Conservation (phyloP, 495 filamentous ascomycete species). For the Aspergillus incahuasiensis region DNA sequence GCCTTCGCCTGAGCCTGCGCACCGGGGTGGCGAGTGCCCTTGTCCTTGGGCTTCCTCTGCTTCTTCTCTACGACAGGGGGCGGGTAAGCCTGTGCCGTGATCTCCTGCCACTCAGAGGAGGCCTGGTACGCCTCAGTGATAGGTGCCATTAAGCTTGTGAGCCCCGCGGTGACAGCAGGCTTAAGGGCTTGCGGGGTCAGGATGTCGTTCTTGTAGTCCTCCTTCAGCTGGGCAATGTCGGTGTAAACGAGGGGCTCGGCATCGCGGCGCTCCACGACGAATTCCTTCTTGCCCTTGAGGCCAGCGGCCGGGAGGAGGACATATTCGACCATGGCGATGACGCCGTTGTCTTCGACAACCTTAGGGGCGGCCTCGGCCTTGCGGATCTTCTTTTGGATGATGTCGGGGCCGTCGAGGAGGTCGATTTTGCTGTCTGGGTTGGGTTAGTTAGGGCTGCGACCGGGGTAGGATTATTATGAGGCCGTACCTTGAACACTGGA, state of each 20-base stretch:
- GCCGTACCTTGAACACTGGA: constrained; percentile 42
- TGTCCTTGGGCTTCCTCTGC: constrained; percentile 76
- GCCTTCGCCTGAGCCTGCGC: constrained; percentile 1
- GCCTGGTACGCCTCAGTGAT: constrained; percentile 68
- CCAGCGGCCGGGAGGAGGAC: constrained; percentile 70
- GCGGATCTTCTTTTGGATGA: constrained; percentile 70
- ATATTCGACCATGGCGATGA: constrained; percentile 77
- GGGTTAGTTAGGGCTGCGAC: not conserved
- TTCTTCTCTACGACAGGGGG: constrained; percentile 59
- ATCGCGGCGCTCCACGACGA: constrained; percentile 34
- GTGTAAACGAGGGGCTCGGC: constrained; percentile 74
- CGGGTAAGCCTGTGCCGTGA: constrained; percentile 79
- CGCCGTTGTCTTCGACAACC: constrained; percentile 76
- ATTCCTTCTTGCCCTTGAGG: constrained; percentile 32
- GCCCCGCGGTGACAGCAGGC: constrained; percentile 61
- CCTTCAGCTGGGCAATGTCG: constrained; percentile 61
- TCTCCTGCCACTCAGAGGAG: constrained; percentile 74
- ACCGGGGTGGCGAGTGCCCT: constrained; percentile 64
- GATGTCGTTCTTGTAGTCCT: constrained; percentile 75
- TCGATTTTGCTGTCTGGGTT: constrained; percentile 66
- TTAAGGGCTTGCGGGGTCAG: constrained; percentile 84
- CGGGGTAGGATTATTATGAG: no score
- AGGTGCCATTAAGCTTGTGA: constrained; percentile 68
- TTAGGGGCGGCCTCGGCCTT: constrained; percentile 75
- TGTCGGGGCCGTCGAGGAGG: constrained; percentile 70